Evolutionary conservation across 2,329 filamentous ascomycete species (phyloP), one percentile per base, ranked within the genome.

Genomic region (Dothideomycetidae sp.): DNA sequence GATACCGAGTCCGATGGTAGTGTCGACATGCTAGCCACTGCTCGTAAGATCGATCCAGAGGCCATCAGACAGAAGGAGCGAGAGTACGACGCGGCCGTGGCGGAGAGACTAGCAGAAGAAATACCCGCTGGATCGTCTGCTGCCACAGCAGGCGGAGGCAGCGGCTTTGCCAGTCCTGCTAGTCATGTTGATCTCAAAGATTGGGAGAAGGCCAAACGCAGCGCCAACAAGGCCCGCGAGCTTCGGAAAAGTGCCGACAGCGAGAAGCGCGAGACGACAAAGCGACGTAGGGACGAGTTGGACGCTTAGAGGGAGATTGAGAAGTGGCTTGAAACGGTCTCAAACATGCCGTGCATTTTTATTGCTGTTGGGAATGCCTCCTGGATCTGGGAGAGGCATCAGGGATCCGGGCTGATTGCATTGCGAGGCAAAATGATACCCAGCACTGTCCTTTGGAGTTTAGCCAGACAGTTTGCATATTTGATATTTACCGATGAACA

Each of bases 91-190:
- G 56, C 60, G 3, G 53, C 59, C 9, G 50, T 66, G 31, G 63
- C 64, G 1, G 64, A 67, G 14, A 57, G 63, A 1, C 49, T 68
- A 0, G 61, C 62, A 1, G 62, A 66, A 21, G 61, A 64, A 11
- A 67, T 68, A 23, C 62, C 61, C 1, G 59, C 63, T 1, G 64
- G 64, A 10, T 65, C 61, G 35, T 63, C 59, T 9, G 64, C 64
- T 2, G 59, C 59, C 2, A 66, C 64, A 0, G 64, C 63, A 3
- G 63, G 60, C 3, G 64, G 64, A 7, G 64, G 64, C 5, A 65
- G 61, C 29, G 64, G 64, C 0, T 66, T 62, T 40, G 60, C 58
- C 26, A 64, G 52, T 31, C 64, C 64, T 3, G 50, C 44, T 1
- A 46, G 40, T 33, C 45, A 37, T 14, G 40, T 46, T 7, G 45